A percentile compares a stretch with the other conserved stretches of the same genome.
These are phyloP conservation scores for Hylodesmum podocarpum DNA, from an alignment of 306 rosid species.

Conservation along the genomic window DNA sequence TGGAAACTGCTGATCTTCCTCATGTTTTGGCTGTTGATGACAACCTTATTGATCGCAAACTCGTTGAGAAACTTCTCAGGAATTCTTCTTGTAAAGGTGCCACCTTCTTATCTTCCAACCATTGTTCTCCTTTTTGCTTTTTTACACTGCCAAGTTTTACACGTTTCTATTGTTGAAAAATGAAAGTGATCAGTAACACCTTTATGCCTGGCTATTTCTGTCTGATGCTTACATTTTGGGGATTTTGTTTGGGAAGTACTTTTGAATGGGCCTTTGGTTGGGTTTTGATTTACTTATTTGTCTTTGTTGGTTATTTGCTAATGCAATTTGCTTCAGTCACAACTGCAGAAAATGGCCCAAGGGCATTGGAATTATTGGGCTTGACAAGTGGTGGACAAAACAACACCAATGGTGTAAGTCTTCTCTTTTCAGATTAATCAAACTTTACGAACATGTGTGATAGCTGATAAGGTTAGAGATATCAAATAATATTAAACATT, in stretches of 20 bases:
- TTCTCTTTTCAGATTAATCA: not conserved
- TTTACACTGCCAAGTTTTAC: not conserved
- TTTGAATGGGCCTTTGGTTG: constrained; percentile 26
- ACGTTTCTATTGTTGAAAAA: constrained; percentile 1
- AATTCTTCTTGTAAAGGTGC: constrained; percentile 87
- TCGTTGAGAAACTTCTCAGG: constrained; percentile 75
- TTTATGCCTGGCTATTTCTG: not conserved
- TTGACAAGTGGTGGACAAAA: constrained; percentile 54
- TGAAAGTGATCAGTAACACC: not conserved
- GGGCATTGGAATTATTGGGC: constrained; percentile 84
- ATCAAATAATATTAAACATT: not conserved
- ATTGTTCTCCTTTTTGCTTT: not conserved
- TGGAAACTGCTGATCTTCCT: constrained; percentile 63
- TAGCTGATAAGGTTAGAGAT: not conserved
- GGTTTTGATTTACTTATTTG: not conserved
- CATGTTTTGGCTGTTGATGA: constrained; percentile 98
- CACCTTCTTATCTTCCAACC: no score
- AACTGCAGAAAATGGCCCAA: constrained; percentile 85
- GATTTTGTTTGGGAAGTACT: not conserved
- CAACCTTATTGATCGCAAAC: constrained; percentile 73
- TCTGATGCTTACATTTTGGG: not conserved
- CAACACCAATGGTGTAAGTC: constrained; percentile 47
- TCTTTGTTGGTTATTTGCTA: not conserved
- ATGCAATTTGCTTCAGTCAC: constrained; percentile 56
- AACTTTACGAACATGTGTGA: not conserved